Conservation (phyloP, 306 rosid genomes). For the Quillaja saponaria region DNA sequence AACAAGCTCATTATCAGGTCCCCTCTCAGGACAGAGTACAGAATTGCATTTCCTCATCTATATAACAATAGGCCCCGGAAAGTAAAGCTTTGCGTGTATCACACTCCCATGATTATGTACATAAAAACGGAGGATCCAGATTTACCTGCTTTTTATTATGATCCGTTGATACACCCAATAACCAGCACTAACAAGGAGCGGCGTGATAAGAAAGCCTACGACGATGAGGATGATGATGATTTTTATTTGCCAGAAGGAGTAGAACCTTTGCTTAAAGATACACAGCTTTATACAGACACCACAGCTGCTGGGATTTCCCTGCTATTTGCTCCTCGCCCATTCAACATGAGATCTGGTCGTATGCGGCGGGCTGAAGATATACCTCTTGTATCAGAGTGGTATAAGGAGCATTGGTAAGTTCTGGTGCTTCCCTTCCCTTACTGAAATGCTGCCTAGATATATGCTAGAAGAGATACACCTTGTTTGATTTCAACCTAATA, state of each 20-base stretch:
- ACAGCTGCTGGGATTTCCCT: constrained; percentile 96
- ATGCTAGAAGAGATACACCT: neutral
- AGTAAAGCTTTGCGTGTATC: constrained; percentile 90
- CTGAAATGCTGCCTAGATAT: neutral
- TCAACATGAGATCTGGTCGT: constrained; percentile 98
- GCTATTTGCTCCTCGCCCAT: constrained; percentile 97
- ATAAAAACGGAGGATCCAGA: constrained; percentile 98
- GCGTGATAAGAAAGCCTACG: constrained; percentile 74
- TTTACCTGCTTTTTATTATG: constrained; percentile 96
- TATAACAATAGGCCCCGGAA: constrained; percentile 99
- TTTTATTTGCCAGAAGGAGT: constrained; percentile 85
- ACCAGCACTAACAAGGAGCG: constrained; percentile 90
- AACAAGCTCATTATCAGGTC: constrained; percentile 98
- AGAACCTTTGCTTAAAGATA: constrained; percentile 80
- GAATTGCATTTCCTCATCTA: constrained; percentile 98
- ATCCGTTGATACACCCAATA: constrained; percentile 97
- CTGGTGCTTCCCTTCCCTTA: neutral
- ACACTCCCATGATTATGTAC: constrained; percentile 96
- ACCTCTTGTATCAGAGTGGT: constrained; percentile 98
- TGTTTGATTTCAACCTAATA: neutral
- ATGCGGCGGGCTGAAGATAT: constrained; percentile 93
- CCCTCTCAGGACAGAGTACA: constrained; percentile 94
- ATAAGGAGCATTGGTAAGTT: constrained; percentile 92
- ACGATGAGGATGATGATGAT: constrained; percentile 86
- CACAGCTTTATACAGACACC: constrained; percentile 92